Evolutionary conservation across 768 basidiomycete species (phyloP), one percentile per base, ranked within the genome.

Genomic region (Trichaptum fuscoviolaceum): DNA sequence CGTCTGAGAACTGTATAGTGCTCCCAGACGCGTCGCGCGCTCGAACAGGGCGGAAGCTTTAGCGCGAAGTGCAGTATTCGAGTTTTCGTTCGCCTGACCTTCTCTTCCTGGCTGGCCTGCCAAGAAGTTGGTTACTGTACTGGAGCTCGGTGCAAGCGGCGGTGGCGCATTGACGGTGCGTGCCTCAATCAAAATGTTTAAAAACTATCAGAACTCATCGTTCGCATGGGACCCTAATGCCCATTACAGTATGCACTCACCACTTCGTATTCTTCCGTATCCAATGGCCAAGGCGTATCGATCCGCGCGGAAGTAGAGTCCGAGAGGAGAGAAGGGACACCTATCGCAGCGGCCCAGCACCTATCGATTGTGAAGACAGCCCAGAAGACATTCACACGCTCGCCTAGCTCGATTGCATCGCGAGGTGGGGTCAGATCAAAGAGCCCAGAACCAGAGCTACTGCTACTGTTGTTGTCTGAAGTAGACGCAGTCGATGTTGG

Each of bases 281-380:
- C 71, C 57, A 75, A 62, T 24, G 83, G 83, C 83, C 83, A 84
- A 0, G 78, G 76, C 0, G 79, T 76, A 66, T 81, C 78, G 65
- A 83, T 76, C 64, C 66, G 58, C 10, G 70, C 65, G 18, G 73
- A 71, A 23, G 72, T 63, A 12, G 65, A 67, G 35, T 75, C 68
- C 30, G 24, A 65, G 35, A 78, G 72, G 17, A 70, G 75, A 2
- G 73, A 72, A 0, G 78, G 71, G n/a, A 75, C 72, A 1, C 72
- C 68, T n/a, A 77, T 65, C 0, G 75, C 68, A 5, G 75, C 72
- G 7, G 71, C 68, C 69, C 76, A 74, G 66, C 72, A 75, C 64
- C 75, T 77, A 63, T 80, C 79, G 20, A 77, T 70, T 18, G 73
- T 67, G 66, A 77, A 75, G 12, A 76, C 69, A 17, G 72, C 67